Percentiles rank a stretch among this genome's conserved stretches.
Conservation (phyloP, 2,329 filamentous ascomycete species). For the Hirsutella minnesotensis region DNA sequence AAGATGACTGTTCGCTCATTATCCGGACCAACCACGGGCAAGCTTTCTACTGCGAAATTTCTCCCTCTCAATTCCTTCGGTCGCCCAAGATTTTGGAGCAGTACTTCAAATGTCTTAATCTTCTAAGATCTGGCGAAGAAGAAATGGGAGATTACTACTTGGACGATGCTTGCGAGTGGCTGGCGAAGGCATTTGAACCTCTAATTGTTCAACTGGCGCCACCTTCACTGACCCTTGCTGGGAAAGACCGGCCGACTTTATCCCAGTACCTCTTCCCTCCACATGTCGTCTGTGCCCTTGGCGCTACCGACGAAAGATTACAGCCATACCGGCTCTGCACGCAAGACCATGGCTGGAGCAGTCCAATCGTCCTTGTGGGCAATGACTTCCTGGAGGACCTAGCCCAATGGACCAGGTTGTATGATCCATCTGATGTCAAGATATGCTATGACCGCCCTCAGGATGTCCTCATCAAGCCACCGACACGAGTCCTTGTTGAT, state of each 20-base stretch:
- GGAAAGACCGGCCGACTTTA: constrained; percentile 7
- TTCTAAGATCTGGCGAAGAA: background rate
- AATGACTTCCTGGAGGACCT: constrained; percentile 10
- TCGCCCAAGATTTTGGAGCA: constrained; percentile 1
- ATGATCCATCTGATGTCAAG: constrained; percentile 9
- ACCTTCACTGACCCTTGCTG: background rate
- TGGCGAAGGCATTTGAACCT: constrained; percentile 7
- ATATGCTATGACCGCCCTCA: constrained; percentile 7
- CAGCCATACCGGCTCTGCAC: constrained; percentile 4
- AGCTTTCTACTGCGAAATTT: too few species aligned
- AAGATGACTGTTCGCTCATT: constrained; percentile 8
- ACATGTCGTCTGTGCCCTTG: constrained; percentile 9
- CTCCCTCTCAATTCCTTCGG: constrained; percentile 5
- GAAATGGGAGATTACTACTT: background rate
- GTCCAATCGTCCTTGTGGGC: constrained; percentile 7
- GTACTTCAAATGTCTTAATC: constrained; percentile 8
- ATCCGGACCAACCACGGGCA: constrained; percentile 9
- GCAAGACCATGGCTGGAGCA: constrained; percentile 3
- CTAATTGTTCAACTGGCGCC: constrained; percentile 11
- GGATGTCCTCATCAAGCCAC: constrained; percentile 11
- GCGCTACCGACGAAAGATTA: constrained; percentile 8
- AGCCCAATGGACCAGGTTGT: constrained; percentile 11
- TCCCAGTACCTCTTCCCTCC: constrained; percentile 9
- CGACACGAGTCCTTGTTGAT: constrained; percentile 9
- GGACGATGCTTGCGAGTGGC: constrained; percentile 9